A percentile compares a stretch with the other conserved stretches of the same genome.
These are phyloP conservation scores for Candida tallmaniae DNA, from an alignment of 805 yeast species.

Conservation along the genomic window DNA sequence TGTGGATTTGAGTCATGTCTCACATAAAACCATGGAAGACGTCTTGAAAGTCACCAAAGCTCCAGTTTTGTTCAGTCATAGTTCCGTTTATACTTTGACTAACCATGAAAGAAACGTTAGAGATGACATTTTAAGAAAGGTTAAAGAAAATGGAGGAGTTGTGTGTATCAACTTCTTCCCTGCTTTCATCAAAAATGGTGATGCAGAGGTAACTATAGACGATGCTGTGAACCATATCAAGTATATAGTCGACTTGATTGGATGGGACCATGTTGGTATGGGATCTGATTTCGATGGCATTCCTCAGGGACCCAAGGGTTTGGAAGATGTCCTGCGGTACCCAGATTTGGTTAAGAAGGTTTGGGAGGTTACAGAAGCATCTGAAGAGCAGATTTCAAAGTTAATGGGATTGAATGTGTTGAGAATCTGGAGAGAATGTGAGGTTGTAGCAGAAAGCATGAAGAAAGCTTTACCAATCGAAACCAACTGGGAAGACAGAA, in stretches of 20 bases:
- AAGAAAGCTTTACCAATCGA: constrained; percentile 26
- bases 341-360: constrained; percentile 38
- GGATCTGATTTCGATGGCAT: constrained; percentile 56
- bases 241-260: constrained; percentile 39
- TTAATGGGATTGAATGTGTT: constrained; percentile 44
- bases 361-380: constrained; percentile 31
- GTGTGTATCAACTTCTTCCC: constrained; percentile 46
- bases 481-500: constrained; percentile 38
- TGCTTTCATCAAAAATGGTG: constrained; percentile 23
- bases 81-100: constrained; percentile 38
- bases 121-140: constrained; percentile 39
- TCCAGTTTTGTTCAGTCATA: constrained; percentile 49
- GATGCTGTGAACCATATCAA: constrained; percentile 45
- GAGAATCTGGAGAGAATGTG: constrained; percentile 45
- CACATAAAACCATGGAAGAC: constrained; percentile 45
- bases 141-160: constrained; percentile 44
- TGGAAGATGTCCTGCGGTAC: constrained; percentile 54
- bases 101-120: constrained; percentile 45
- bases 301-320: constrained; percentile 42
- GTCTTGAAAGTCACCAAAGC: constrained; percentile 34
- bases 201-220: constrained; percentile 34
- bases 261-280: constrained; percentile 49
- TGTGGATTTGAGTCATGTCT: constrained; percentile 48
- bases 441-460: constrained; percentile 16
- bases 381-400: constrained; percentile 40